Base-by-base conservation (phyloP, 2,329 filamentous ascomycete species). In the Colletotrichum acutatum region DNA sequence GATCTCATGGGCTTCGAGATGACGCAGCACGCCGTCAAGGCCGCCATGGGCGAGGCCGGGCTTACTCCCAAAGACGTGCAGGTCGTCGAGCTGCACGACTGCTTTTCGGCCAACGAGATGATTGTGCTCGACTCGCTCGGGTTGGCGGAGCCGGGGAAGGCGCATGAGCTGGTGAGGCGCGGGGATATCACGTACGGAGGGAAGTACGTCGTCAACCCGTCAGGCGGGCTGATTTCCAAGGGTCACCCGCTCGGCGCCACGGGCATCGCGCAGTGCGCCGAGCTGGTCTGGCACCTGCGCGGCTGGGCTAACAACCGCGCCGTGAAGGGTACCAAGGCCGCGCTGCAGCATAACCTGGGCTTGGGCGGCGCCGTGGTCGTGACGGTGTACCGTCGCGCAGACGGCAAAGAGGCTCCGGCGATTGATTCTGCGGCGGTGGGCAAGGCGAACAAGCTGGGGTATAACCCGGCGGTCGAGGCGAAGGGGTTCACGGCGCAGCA, bases 71-170 rank as follows among this genome's bases (percentile, higher is more conserved):
- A n/a, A 6, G 83, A 85, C 42, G 89, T 96, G 75, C 91, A 93
- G 79, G 93, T 98, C 19, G 95, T 94, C 79, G 96, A 98, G 85
- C 87, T 98, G 74, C 97, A 98, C 84, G 97, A 98, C 85, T 98
- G 97, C 86, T 98, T 98, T 89, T 95, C 92, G 22, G 92, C 96
- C 30, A 98, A 98, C 82, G 94, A 98, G 86, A 93, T 98, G 93
- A 89, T 97, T 64, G 92, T 91, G 1, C 91, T 98, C 63, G 96
- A 98, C 80, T 94, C 94, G 0, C 88, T 98, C 1, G 95, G 95
- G 1, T 88, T 98, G 12, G 90, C 88, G 53, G 91, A 91, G 71
- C 90, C 89, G 16, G 96, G 96, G 19, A 96, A 95, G 82, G 97
- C 96, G 0, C 95, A 98, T 81, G 95, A 98, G 83, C 91, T 98